Percentiles rank a stretch among this genome's conserved stretches.
Conservation (phyloP, 2,329 filamentous ascomycete species). For the Ascochyta clinopodiicola region DNA sequence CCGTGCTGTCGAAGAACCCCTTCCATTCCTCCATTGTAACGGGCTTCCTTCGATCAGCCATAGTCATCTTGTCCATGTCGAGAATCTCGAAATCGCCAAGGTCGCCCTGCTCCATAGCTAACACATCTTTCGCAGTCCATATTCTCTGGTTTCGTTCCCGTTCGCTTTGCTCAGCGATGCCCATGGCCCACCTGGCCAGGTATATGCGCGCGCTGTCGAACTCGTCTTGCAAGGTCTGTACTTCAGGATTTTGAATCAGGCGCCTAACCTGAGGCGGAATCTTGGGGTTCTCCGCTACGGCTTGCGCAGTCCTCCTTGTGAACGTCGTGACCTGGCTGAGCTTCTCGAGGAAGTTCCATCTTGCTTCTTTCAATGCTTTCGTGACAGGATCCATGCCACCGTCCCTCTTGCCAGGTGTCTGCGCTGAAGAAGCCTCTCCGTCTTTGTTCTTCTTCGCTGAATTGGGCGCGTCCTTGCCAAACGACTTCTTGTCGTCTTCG, state of each 20-base stretch:
- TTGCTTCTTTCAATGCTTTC: conserved; percentile 91
- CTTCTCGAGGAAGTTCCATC: conserved; percentile 96
- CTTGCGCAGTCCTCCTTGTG: conserved; percentile 87
- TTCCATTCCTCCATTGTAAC: conserved; percentile 89
- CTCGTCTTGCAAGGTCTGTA: conserved; percentile 93
- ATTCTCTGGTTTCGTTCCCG: conserved; percentile 83
- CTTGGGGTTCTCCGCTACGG: conserved; percentile 88
- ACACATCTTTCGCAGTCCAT: conserved; percentile 90
- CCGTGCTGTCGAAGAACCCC: conserved; percentile 83
- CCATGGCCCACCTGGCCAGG: conserved; percentile 96
- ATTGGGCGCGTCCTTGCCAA: conserved; percentile 68
- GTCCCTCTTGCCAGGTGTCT: conserved; percentile 57
- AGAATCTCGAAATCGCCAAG: conserved; percentile 96
- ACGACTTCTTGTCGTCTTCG: conserved; percentile 81
- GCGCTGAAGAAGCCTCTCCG: conserved; percentile 36
- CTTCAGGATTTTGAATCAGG: conserved; percentile 87
- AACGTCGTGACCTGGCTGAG: conserved; percentile 98
- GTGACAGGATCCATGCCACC: conserved; percentile 90
- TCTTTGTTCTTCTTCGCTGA: conserved; percentile 44
- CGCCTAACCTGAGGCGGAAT: conserved; percentile 86
- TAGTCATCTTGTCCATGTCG: conserved; percentile 75
- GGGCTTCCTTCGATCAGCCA: conserved; percentile 77
- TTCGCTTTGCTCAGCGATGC: conserved; percentile 96
- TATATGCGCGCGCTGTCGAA: conserved; percentile 97
- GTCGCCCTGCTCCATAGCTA: conserved; percentile 92